These are phyloP conservation scores for Zizania latifolia DNA, from an alignment of 176 grass and related monocot species.

Conservation along the genomic window DNA sequence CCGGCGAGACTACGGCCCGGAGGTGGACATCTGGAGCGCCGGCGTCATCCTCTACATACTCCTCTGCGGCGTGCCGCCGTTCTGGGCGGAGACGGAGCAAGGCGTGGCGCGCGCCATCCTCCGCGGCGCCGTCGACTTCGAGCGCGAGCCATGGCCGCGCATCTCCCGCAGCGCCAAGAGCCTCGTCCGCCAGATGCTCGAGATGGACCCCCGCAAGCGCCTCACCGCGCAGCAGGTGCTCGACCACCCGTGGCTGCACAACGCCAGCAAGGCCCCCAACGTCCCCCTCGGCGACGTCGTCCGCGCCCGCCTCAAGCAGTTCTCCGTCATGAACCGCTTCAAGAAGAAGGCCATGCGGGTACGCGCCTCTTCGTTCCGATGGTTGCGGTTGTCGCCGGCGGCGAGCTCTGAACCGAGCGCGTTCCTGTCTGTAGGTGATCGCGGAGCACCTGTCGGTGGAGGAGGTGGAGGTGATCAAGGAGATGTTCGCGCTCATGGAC, in stretches of 20 bases:
- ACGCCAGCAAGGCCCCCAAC: conserved; percentile 45
- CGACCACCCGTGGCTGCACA: conserved; percentile 74
- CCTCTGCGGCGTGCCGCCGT: conserved; percentile 52
- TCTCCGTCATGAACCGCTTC: conserved; percentile 77
- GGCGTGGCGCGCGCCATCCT: conserved; percentile 71
- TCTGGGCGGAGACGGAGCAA: conserved; percentile 71
- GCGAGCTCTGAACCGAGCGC: no score
- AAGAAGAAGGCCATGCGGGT: conserved; percentile 90
- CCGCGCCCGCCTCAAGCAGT: conserved; percentile 63
- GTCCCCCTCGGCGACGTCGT: conserved; percentile 74
- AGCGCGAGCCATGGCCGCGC: conserved; percentile 58
- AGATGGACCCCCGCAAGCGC: conserved; percentile 47
- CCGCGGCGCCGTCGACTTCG: conserved; percentile 45
- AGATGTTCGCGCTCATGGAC: conserved; percentile 92
- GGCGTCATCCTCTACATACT: conserved; percentile 69
- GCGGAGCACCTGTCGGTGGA: conserved; percentile 85
- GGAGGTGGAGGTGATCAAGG: conserved; percentile 84
- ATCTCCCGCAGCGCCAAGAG: conserved; percentile 60
- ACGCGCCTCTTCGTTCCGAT: no score
- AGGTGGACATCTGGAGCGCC: conserved; percentile 62
- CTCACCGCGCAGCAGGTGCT: conserved; percentile 70
- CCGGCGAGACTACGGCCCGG: conserved; percentile 43
- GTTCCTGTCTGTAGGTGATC: conserved; percentile 50
- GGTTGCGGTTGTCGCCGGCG: no score
- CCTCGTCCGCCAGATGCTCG: conserved; percentile 65